These are phyloP conservation scores for Blepharisma japonicum DNA, from an alignment of 73 alveolate species.

Conservation along the genomic window DNA sequence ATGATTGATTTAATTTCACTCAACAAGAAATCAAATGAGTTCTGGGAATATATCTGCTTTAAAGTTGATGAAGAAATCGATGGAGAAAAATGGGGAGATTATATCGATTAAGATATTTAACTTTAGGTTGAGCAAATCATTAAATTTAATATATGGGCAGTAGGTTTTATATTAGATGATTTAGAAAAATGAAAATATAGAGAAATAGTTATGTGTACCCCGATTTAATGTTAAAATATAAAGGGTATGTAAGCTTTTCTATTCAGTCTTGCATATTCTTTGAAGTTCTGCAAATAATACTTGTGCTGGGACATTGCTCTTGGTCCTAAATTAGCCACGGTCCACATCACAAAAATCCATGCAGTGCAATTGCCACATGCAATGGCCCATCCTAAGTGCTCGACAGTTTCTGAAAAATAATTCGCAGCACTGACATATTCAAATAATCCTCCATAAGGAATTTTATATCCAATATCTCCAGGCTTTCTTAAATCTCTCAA, in stretches of 20 bases:
- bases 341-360: conserved; percentile 11
- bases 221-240: not conserved
- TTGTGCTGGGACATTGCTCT: conserved; percentile 16
- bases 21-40: conserved; percentile 26
- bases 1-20: conserved; percentile 31
- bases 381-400: conserved; percentile 11
- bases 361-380: not conserved
- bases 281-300: conserved; percentile 23
- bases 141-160: too few relatives aligned
- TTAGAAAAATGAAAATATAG: too few relatives aligned
- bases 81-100: conserved; percentile 33
- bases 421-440: not conserved
- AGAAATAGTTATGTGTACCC: too few relatives aligned
- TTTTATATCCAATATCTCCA: conserved; percentile 23
- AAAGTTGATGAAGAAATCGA: conserved; percentile 30
- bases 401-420: conserved; percentile 1
- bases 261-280: not conserved
- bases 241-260: conserved; percentile 21
- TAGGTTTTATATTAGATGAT: too few relatives aligned
- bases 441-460: conserved; percentile 18
- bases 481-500: conserved; percentile 21
- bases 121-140: not conserved
- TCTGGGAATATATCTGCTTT: conserved; percentile 30
- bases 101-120: conserved; percentile 15
- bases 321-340: not conserved